Evolutionary conservation across 768 basidiomycete genomes (phyloP).

Genomic region (Suillus hirtellus): DNA sequence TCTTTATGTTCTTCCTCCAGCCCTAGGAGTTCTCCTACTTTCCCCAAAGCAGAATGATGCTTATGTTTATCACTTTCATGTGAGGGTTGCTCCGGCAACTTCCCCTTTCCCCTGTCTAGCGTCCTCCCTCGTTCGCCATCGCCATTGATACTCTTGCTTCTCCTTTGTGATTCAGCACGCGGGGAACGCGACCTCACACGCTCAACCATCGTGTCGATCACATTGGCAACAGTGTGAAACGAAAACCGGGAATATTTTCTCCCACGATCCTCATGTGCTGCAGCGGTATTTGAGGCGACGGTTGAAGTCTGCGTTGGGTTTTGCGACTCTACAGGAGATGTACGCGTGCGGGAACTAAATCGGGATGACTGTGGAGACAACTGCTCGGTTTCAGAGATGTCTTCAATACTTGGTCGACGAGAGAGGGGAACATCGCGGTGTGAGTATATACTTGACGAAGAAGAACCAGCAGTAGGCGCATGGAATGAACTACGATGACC

Average conservation of each 20-base stretch:
- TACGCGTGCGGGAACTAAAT: conserved; percentile 5
- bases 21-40: conserved; percentile 4
- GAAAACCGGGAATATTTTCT: conserved; percentile 47
- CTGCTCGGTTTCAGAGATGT: conserved; percentile 37
- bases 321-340: neutral
- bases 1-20: conserved; percentile 33
- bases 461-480: conserved; percentile 5
- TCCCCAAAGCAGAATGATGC: neutral
- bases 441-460: conserved; percentile 11
- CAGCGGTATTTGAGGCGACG: neutral
- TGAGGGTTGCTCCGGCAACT: conserved; percentile 5
- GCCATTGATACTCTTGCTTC: conserved; percentile 16
- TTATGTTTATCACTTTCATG: conserved; percentile 26
- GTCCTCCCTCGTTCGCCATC: conserved; percentile 29
- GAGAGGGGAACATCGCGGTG: conserved; percentile 24
- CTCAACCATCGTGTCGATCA: conserved; percentile 41
- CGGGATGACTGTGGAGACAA: conserved; percentile 7
- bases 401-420: conserved; percentile 39
- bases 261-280: conserved; percentile 26
- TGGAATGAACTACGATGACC: neutral
- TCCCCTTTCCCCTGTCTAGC: conserved; percentile 29
- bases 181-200: conserved; percentile 49
- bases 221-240: conserved; percentile 50
- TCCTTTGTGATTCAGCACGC: conserved; percentile 17
- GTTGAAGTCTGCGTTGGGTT: neutral